Base-by-base conservation (phyloP, 768 basidiomycete species). In the Boletus patriciae region DNA sequence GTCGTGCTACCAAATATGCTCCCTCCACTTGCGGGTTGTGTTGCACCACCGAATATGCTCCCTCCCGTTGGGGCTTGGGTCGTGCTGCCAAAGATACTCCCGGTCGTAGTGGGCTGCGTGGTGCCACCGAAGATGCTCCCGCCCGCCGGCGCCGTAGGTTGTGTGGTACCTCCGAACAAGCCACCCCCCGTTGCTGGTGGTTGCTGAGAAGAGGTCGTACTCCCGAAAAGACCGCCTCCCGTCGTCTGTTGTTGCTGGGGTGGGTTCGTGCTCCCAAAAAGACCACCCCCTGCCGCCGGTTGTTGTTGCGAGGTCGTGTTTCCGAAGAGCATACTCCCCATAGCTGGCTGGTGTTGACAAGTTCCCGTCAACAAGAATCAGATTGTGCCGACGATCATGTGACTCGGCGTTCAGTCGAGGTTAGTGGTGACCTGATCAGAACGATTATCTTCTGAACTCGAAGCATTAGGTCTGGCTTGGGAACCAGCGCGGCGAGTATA, bases 201-300 rank as follows among this genome's bases (percentile, higher is more conserved):
- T 10, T 64, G 64, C 10, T 65, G 64, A 36, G 56, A 27, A 37
- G 60, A n/a, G 16, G 18, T 34, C 11, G 63, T 48, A 38, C 38
- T 40, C 38, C 66, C 65, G 18, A 66, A 66, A 34, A 62, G 54
- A n/a, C 56, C 36, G 11, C 62, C 44, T 25, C 66, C 66, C 15
- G 48, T 44, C 16, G 61, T 50, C 7, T 63, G 54, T 52, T 61
- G 68, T 44, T 65, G 68, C 31, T 74, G 71, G 34, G 70, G 55
- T 15, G 53, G 50, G 60, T 58, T 57, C 9, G 60, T 58, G 38
- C 31, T 54, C 23, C 70, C 72, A n/a, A 72, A 73, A 18, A 73
- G 23, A 53, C 25, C 46, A 15, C 64, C 59, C 1, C 67, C 62
- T 29, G 71, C 43, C 36, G 66, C 46, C 0, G 63, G 59, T n/a